Base-by-base conservation (phyloP, 177 flowering plant species). In the Vitis hybrid region DNA sequence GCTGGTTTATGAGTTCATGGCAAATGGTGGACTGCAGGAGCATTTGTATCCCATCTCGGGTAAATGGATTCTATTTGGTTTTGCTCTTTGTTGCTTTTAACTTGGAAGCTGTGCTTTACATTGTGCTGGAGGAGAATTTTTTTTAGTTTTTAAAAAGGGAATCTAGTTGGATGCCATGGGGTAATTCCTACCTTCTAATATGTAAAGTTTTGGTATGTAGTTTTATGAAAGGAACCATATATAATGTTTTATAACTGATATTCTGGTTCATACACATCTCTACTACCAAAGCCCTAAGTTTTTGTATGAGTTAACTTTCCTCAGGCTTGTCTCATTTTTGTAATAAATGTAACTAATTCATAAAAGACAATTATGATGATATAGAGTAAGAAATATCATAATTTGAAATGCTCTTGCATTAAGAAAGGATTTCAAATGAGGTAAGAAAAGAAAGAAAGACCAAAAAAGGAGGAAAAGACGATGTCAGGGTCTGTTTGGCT, bases 1-100 rank as follows among this genome's bases (percentile, higher is more conserved):
- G 79, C 82, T 96, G 73, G 99, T 96, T 31, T 96, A 91, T 68
- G 97, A 96, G 73, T 91, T 86, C 69, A 92, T 93, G 98, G 83
- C 88, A 6, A 92, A 92, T 80, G 98, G 98, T 68, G 96, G 97
- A 60, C 81, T 96, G 78, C 97, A 93, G 68, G 97, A 90, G 76
- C 99, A 90, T 78, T 76, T 96, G 66, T 89, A 92, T 82, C 95
- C 93, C 7, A 67, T 72, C n/a, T 74, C 74, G 45, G 88, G 99
- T 93, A 76, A 69, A 83, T 74, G 15, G 34, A 51, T 52, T 13
- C 65, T 68, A 20, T 45, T 62, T 12, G 10, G 22, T 26, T 48
- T 67, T 59, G 2, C 2, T 63, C 59, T 50, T 78, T 31, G 18
- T 1, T 14, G 2, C 15, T 15, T 48, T 54, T 5, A 8, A 7